These are phyloP conservation scores for Hyaloscypha finlandica DNA, from an alignment of 495 filamentous ascomycete genomes.

Conservation along the genomic window DNA sequence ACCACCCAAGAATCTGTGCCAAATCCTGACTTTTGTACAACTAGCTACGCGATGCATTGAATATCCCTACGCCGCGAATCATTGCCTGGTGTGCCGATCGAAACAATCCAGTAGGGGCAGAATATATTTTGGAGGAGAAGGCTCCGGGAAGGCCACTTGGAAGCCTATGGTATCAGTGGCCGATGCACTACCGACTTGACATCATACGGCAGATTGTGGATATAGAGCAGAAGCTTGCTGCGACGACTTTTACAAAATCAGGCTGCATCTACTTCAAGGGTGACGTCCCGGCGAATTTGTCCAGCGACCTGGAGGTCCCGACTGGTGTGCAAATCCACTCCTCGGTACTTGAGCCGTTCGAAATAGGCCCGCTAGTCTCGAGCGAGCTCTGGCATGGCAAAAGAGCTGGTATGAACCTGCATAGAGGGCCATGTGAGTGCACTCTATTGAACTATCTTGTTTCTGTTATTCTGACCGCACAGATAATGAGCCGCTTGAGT, in stretches of 20 bases:
- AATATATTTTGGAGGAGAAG: constrained; percentile 30
- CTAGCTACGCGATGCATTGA: constrained; percentile 41
- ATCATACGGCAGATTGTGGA: constrained; percentile 42
- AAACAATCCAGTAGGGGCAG: constrained; percentile 28
- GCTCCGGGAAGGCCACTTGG: constrained; percentile 25
- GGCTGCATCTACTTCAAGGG: constrained; percentile 46
- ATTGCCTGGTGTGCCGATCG: constrained; percentile 25
- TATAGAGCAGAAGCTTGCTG: constrained; percentile 40
- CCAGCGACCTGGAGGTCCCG: not conserved
- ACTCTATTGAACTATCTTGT: constrained; percentile 8
- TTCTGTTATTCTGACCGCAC: constrained; percentile 29
- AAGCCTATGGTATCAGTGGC: constrained; percentile 33
- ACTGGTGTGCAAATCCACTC: constrained; percentile 8
- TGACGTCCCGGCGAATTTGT: constrained; percentile 33
- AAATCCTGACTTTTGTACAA: constrained; percentile 15
- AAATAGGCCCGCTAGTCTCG: constrained; percentile 26
- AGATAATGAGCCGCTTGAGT: constrained; percentile 27
- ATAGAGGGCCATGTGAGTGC: constrained; percentile 40
- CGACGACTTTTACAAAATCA: constrained; percentile 39
- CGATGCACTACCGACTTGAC: constrained; percentile 34
- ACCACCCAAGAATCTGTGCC: not conserved
- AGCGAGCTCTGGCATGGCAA: constrained; percentile 32
- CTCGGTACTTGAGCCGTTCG: constrained; percentile 11
- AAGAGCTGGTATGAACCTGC: constrained; percentile 34
- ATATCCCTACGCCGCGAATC: constrained; percentile 30